Base-by-base conservation (phyloP, 345 rosid species). In the Boechera retrofracta region DNA sequence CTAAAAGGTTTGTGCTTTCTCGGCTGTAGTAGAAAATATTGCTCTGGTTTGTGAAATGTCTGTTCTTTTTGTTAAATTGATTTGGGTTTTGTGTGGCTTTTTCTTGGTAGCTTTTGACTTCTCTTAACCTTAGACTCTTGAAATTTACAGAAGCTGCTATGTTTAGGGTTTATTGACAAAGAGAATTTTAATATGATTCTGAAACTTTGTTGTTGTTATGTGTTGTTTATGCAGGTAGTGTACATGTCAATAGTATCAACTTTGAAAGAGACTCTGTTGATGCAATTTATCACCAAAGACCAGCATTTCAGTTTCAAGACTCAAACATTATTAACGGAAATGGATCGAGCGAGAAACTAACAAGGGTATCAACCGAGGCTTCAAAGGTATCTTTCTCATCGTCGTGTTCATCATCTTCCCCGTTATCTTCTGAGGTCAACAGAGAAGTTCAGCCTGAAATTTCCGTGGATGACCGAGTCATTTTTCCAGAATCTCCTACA, bases 301-400 rank as follows among this genome's bases (percentile, higher is more conserved):
- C 87, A 57, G 52, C 71, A 39, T 76, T 71, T 52, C 81, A 61
- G 52, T 82, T 59, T 77, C 89, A 90, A 83, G 93, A 88, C 41
- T 76, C 72, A 55, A 81, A 73, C 76, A 32, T 54, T 44, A 83
- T 59, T 65, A 81, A 32, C 70, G 82, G 61, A 33, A 45, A 38
- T 67, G 79, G 7, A 41, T 13, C 68, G 64, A 85, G 59, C 31
- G 95, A 91, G 83, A 90, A 86, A 73, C 89, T 88, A 48, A 85
- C 73, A 52, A 75, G 86, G 82, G 48, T 77, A 58, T 89, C 96
- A 29, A 86, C 87, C 1, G 98, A 94, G 82, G 85, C 90, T 45
- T 88, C 91, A 15, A 84, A 90, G 81, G 85, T 86, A 59, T 94
- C 98, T 55, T 86, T 89, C 81, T 89, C 98, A 7, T 92, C 98